These are phyloP conservation scores for Echria macrotheca DNA, from an alignment of 495 filamentous ascomycete genomes.

Conservation along the genomic window DNA sequence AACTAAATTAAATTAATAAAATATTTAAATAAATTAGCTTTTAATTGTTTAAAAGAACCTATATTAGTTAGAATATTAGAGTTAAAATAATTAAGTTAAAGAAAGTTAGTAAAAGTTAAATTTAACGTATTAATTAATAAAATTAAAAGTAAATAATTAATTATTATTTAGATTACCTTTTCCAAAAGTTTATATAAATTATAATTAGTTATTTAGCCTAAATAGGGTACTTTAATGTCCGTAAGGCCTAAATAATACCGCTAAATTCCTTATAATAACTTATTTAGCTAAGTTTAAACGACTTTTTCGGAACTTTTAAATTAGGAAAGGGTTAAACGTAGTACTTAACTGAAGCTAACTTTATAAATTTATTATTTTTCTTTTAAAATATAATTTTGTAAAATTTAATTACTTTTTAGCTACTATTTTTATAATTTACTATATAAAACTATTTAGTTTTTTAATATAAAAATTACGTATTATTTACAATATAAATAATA, in stretches of 20 bases:
- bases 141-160: not conserved
- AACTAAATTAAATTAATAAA: not conserved
- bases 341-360: not conserved
- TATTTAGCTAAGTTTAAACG: not conserved
- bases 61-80: not conserved
- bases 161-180: not conserved
- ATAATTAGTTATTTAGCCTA: not conserved
- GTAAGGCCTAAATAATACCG: not conserved
- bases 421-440: not conserved
- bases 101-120: not conserved
- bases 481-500: not conserved
- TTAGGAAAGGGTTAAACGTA: not conserved
- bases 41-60: not conserved
- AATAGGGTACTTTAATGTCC: not conserved
- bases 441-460: not conserved
- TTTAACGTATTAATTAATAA: not conserved
- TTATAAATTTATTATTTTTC: not conserved
- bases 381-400: not conserved
- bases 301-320: too few species aligned
- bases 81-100: not conserved
- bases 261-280: not conserved
- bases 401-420: not conserved
- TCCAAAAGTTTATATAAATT: not conserved
- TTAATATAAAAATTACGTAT: not conserved
- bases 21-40: not conserved